Evolutionary conservation across 2,329 filamentous ascomycete species (phyloP), one percentile per base, ranked within the genome.

Genomic region (Fusarium guadeloupense): DNA sequence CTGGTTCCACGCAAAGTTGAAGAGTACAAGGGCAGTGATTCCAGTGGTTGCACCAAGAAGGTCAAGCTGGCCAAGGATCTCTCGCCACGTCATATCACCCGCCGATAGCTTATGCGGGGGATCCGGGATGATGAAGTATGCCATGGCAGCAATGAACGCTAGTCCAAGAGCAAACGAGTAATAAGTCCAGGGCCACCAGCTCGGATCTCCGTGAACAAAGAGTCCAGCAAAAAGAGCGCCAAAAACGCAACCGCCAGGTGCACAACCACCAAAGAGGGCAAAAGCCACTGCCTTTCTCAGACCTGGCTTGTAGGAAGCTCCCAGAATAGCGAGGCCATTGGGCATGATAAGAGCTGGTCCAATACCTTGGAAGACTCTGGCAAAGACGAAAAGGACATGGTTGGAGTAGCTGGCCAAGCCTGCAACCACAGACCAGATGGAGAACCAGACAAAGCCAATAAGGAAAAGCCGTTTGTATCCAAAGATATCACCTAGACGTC

Each of bases 1-100:
- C 68, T 90, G 86, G 54, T 88, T 89, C 85, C 85, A 89, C 1
- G 86, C 84, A 64, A 90, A 85, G 69, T 89, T 89, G 73, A 90
- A 80, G 16, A 90, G 76, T 0, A 88, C 77, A 20, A 90, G 75
- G 0, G 81, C 81, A 0, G 77, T 75, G 16, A 89, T 78, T 2
- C 87, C 86, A 1, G 74, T 66, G 1, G 74, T 26, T 0, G 75
- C 76, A 1, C 78, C 79, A 0, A 72, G 71, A 8, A 80, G 52
- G 33, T 82, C 80, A 5, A 81, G 70, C 10, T 73, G 70, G 1
- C 59, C 51, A 5, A 74, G 43, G 26, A 69, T 71, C 8, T 64
- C 64, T 5, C 37, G 13, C 25, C 52, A 62, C 2, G 31, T 49
- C 51, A 69, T 34, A 1, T 49, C 33, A 1, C 47, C 35, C 0